Evolutionary conservation across 2,329 filamentous ascomycete species (phyloP).

Genomic region (Pseudocercospora fijiensis): DNA sequence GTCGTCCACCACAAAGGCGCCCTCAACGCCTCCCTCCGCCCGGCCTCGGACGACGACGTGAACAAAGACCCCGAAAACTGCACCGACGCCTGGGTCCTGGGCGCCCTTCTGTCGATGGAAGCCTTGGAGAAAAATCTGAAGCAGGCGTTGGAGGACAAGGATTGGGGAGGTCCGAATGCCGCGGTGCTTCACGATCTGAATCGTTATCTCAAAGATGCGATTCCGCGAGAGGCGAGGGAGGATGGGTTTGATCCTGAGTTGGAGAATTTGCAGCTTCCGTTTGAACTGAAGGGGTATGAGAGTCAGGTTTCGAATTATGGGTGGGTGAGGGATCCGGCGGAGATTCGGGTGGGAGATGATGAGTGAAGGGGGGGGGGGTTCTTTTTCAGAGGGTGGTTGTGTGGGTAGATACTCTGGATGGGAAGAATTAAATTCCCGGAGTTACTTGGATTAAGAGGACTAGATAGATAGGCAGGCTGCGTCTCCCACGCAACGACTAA

Average conservation of each 20-base stretch:
- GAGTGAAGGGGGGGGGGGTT: not conserved
- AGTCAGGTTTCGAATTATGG: not conserved
- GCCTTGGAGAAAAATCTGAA: not conserved
- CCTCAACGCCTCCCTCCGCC: not conserved
- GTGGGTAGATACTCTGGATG: too few relatives aligned
- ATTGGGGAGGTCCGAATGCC: not conserved
- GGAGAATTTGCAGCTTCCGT: not conserved
- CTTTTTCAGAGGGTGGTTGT: too few relatives aligned
- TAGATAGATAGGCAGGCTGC: too few relatives aligned
- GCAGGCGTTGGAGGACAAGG: not conserved
- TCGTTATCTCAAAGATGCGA: not conserved
- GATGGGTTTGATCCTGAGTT: not conserved
- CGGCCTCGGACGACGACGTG: not conserved
- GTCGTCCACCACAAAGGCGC: not conserved
- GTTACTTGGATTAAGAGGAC: too few relatives aligned
- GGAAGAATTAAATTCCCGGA: too few relatives aligned
- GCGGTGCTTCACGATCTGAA: not conserved
- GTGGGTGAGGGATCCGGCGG: not conserved
- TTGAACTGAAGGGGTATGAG: not conserved
- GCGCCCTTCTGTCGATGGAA: not conserved
- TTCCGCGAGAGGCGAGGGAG: not conserved
- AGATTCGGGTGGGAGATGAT: not conserved
- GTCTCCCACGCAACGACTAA: too few relatives aligned
- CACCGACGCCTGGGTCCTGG: not conserved
- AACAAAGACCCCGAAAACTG: not conserved